Conservation (phyloP, 306 rosid genomes). For the Vigna hirtella region DNA sequence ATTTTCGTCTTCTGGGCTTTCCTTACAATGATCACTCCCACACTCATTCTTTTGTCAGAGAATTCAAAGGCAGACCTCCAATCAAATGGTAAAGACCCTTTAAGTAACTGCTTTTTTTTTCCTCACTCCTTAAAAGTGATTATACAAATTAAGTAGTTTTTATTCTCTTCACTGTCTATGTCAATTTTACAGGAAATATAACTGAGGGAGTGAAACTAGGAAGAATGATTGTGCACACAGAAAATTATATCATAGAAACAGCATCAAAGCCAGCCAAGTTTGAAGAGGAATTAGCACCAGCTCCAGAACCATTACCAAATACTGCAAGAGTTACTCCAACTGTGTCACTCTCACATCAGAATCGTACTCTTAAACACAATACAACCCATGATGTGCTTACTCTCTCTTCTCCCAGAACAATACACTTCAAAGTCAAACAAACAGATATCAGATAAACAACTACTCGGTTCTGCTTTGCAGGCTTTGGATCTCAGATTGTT, state of each 20-base stretch:
- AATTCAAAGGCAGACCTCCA: constrained; percentile 58
- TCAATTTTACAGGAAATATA: constrained; percentile 57
- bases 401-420: constrained; percentile 10
- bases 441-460: constrained; percentile 22
- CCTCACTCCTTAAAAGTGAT: constrained; percentile 3
- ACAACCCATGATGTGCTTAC: constrained; percentile 33
- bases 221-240: constrained; percentile 54
- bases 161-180: background rate
- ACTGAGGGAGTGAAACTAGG: constrained; percentile 52
- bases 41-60: constrained; percentile 72
- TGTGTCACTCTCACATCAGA: constrained; percentile 41
- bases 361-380: constrained; percentile 42
- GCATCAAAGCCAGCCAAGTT: constrained; percentile 19
- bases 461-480: constrained; percentile 11
- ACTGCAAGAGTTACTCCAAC: constrained; percentile 26
- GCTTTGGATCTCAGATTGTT: constrained; percentile 4
- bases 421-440: constrained; percentile 34
- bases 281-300: constrained; percentile 50
- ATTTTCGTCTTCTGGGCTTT: constrained; percentile 84
- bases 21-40: constrained; percentile 80
- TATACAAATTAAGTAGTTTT: background rate
- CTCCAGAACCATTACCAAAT: constrained; percentile 36
- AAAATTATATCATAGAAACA: constrained; percentile 32
- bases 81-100: constrained; percentile 40
- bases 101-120: background rate